Percentiles rank a stretch among this genome's conserved stretches.
Conservation (phyloP, 176 grass and related monocot genomes). For the Carex littledalei region DNA sequence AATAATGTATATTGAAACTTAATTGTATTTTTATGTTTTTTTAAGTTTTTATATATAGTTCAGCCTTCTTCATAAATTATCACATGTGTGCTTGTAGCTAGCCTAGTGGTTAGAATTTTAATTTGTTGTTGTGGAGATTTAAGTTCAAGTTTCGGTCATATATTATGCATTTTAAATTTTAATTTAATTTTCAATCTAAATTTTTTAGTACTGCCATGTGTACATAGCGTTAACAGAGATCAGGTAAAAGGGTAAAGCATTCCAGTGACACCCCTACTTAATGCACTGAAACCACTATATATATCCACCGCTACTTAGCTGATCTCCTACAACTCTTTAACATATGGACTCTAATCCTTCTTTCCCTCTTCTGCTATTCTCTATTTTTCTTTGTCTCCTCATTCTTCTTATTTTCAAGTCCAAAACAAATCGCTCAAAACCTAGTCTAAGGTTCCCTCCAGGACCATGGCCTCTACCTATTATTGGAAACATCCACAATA, state of each 20-base stretch:
- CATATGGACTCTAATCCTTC: not conserved
- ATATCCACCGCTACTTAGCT: not conserved
- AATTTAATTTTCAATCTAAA: no score
- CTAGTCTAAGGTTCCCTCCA: conserved; percentile 14
- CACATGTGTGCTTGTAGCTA: no score
- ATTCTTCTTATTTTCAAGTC: not conserved
- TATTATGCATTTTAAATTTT: no score
- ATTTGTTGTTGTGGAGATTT: no score
- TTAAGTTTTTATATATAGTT: no score
- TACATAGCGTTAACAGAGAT: no score
- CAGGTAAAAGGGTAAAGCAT: not conserved
- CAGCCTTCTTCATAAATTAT: no score
- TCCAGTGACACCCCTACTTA: not conserved
- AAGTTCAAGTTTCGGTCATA: no score
- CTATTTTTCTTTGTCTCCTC: conserved; percentile 7
- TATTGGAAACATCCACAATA: conserved; percentile 33
- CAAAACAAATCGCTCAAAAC: not conserved
- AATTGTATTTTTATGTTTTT: no score
- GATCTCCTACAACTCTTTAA: not conserved
- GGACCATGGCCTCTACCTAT: conserved; percentile 33
- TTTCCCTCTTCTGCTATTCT: not conserved
- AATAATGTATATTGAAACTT: no score
- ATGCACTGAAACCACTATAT: not conserved
- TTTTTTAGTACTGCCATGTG: no score
- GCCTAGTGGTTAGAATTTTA: no score